Percentiles rank a stretch among this genome's conserved stretches.
phyloP scores from a whole-genome alignment of 2,329 filamentous ascomycete species.

The Penicillium hordei region DNA sequence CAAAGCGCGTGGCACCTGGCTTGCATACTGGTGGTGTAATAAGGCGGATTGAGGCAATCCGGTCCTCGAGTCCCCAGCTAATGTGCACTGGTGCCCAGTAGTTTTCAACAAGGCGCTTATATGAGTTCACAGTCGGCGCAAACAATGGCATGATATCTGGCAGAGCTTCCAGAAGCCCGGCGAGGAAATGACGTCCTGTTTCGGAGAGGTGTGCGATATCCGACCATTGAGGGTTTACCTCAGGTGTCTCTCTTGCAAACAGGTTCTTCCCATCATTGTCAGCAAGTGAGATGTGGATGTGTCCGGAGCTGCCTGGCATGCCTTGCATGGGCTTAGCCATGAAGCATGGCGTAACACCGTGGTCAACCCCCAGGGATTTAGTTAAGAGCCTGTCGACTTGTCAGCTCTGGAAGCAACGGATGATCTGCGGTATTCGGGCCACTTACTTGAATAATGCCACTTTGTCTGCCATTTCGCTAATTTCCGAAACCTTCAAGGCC shows the following conservation, averaged over 20 bases:
- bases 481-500: conserved; percentile 81
- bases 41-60: conserved; percentile 81
- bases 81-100: conserved; percentile 98
- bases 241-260: conserved; percentile 69
- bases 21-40: conserved; percentile 88
- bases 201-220: conserved; percentile 81
- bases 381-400: conserved; percentile 63
- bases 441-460: conserved; percentile 81
- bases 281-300: conserved; percentile 87
- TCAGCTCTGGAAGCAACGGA: conserved; percentile 1
- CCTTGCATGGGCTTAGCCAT: conserved; percentile 95
- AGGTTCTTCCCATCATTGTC: conserved; percentile 77
- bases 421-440: not conserved
- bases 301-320: conserved; percentile 87
- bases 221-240: conserved; percentile 66
- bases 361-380: conserved; percentile 79
- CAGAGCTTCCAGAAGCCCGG: conserved; percentile 80
- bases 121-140: conserved; percentile 91
- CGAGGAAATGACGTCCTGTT: conserved; percentile 87
- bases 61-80: conserved; percentile 92
- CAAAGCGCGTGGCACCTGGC: conserved; percentile 50
- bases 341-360: conserved; percentile 91
- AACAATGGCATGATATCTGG: conserved; percentile 93
- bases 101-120: conserved; percentile 95
- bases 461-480: conserved; percentile 83